Evolutionary conservation across 371 early-diverging fungal genomes (phyloP).

Genomic region (Blakeslea trispora): DNA sequence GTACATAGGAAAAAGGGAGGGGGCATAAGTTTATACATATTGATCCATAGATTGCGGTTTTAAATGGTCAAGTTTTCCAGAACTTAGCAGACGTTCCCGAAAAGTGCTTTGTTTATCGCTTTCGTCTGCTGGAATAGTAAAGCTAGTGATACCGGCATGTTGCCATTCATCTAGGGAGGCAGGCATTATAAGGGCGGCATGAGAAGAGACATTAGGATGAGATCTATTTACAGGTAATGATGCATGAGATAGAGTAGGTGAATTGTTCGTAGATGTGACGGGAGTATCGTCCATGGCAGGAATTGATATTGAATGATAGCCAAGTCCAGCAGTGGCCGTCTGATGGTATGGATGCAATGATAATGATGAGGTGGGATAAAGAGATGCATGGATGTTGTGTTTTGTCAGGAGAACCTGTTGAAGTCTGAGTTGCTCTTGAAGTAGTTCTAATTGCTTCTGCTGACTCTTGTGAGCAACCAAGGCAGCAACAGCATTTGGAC

Average conservation of each 20-base stretch:
- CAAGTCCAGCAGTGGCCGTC: neutral
- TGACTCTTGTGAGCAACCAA: conserved; percentile 36
- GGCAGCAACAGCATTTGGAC: conserved; percentile 28
- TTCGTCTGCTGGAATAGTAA: conserved; percentile 20
- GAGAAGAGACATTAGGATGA: conserved; percentile 1
- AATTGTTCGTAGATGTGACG: conserved; percentile 4
- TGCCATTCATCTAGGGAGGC: conserved; percentile 10
- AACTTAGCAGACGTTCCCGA: conserved; percentile 32
- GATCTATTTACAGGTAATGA: conserved; percentile 14
- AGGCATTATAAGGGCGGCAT: conserved; percentile 18
- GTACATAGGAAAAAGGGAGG: too few species aligned
- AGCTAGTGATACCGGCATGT: conserved; percentile 8
- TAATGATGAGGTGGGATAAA: conserved; percentile 11
- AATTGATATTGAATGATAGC: conserved; percentile 32
- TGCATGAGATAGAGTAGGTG: conserved; percentile 19
- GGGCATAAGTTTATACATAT: too few species aligned
- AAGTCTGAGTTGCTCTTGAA: conserved; percentile 42
- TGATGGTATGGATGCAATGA: too few species aligned
- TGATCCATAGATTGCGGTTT: conserved; percentile 10
- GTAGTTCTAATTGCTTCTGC: conserved; percentile 34
- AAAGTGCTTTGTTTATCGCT: conserved; percentile 15
- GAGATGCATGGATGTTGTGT: conserved; percentile 21
- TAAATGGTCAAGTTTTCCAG: conserved; percentile 30
- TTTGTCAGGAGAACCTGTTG: conserved; percentile 38
- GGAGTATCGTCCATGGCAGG: conserved; percentile 24